Percentiles rank a stretch among this genome's conserved stretches.
Conservation (phyloP, 208 protist genomes). For the Jaenimonas drosophilae region DNA sequence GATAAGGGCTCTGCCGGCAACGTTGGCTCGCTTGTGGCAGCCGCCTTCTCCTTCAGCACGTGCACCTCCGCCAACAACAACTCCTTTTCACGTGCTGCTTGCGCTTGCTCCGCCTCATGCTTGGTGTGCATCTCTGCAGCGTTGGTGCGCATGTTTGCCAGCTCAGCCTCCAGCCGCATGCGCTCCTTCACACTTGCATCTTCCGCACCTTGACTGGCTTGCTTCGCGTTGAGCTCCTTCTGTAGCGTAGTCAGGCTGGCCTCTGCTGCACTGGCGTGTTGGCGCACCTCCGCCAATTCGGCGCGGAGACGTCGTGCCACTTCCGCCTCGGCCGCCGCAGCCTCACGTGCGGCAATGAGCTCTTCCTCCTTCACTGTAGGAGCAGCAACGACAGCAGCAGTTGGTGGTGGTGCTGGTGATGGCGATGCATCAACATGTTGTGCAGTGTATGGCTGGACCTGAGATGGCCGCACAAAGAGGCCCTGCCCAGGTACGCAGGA, state of each 20-base stretch:
- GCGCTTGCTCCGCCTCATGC: not conserved
- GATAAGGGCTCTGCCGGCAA: too few relatives aligned
- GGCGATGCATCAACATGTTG: conserved; percentile 1
- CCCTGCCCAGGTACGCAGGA: conserved; percentile 31
- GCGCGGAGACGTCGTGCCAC: conserved; percentile 1
- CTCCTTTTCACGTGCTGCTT: not conserved
- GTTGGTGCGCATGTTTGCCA: conserved; percentile 12
- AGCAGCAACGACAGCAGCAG: too few relatives aligned
- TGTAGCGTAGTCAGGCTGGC: conserved; percentile 6
- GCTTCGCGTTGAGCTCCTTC: conserved; percentile 9
- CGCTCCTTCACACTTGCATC: conserved; percentile 4
- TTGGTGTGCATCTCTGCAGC: conserved; percentile 20
- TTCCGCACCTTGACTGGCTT: not conserved
- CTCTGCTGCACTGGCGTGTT: not conserved
- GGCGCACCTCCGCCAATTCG: conserved; percentile 4
- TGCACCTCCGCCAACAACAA: conserved; percentile 1
- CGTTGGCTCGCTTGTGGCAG: too few relatives aligned
- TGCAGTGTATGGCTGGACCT: conserved; percentile 19
- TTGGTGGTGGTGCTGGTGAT: too few relatives aligned
- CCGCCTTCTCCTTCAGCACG: not conserved
- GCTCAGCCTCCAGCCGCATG: conserved; percentile 6
- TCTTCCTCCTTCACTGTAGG: too few relatives aligned
- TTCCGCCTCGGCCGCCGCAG: not conserved
- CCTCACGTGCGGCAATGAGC: too few relatives aligned
- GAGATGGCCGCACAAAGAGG: conserved; percentile 42